phyloP scores from a whole-genome alignment of 2,329 filamentous ascomycete species.

The Thelonectria discophora region DNA sequence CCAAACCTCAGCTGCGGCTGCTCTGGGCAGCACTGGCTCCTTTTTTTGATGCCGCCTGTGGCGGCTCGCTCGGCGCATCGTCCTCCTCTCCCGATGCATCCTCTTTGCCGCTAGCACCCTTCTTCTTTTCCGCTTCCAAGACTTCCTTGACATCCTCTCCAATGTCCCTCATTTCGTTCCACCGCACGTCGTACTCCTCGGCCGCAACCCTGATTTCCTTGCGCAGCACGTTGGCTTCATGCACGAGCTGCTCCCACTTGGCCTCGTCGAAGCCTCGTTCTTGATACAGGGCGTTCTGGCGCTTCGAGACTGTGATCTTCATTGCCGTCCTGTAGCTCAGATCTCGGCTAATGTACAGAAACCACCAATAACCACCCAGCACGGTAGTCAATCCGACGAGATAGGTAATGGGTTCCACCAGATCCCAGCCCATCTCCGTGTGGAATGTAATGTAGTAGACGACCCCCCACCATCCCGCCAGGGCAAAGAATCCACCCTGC shows the following conservation, averaged over 20 bases:
- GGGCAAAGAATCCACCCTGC: conserved; percentile 77
- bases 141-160: conserved; percentile 70
- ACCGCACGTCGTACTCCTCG: conserved; percentile 88
- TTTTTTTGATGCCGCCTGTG: conserved; percentile 7
- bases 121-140: conserved; percentile 61
- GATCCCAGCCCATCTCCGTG: conserved; percentile 86
- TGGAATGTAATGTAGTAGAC: conserved; percentile 78
- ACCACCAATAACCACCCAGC: conserved; percentile 93
- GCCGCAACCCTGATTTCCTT: conserved; percentile 83
- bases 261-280: conserved; percentile 77
- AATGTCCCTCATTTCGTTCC: conserved; percentile 81
- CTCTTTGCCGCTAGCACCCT: conserved; percentile 46
- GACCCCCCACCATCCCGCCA: conserved; percentile 81
- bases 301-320: conserved; percentile 82
- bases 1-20: not conserved
- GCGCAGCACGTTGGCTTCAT: conserved; percentile 80
- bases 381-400: conserved; percentile 85
- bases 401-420: conserved; percentile 91
- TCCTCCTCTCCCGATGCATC: conserved; percentile 50
- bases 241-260: conserved; percentile 80
- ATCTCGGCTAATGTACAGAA: conserved; percentile 90
- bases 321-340: conserved; percentile 87
- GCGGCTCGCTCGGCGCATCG: conserved; percentile 8
- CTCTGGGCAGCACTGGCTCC: not conserved
- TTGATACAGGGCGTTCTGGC: conserved; percentile 81